Base-by-base conservation (phyloP, 352 stramenopile species). In the Phytophthora tubulina region DNA sequence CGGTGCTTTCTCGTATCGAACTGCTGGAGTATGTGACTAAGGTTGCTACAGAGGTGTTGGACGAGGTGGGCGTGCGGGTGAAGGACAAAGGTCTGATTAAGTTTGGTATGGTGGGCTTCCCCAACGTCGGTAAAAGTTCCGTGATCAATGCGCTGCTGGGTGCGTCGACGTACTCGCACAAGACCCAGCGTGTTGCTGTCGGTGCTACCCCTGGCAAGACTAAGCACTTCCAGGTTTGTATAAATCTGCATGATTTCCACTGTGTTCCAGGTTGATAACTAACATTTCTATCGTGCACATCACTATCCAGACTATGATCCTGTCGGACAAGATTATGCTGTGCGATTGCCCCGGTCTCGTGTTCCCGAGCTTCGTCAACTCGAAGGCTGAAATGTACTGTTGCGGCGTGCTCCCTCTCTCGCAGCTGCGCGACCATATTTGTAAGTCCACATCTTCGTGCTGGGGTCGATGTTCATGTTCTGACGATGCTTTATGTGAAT, bases 271-370 rank as follows among this genome's bases (percentile, higher is more conserved):
- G 21, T 27, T 27, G 21, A 27, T 27, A 2, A 33, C 38, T 67
- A 39, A 57, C 17, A 30, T 41, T 46, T 44, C 21, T 54, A n/a
- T 62, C 36, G 27, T 38, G 27, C n/a, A 15, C 13, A 59, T 30
- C 62, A 59, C 35, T 52, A 17, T 70, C 15, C 64, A 94, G 92
- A 99, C 98, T 45, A 83, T 99, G 44, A 83, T 99, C 9, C 75
- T 99, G 15, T 98, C 95, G 21, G 90, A 99, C 78, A 86, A 84
- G 61, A 97, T 99, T 67, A 98, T 99, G 89, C 88, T 99, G n/a
- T 99, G 98, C 73, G 98, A 99, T 95, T 99, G 98, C 76, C 98
- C 98, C 6, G 98, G 98, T 73, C 88, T 99, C 17, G 98, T 99
- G 7, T 99, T 99, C 82, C 98, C 98, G 3, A 99, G 96, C 42